A percentile compares a stretch with the other conserved stretches of the same genome.
phyloP scores from a whole-genome alignment of 23 red algal genomes.

The Cyanidium caldarium region DNA sequence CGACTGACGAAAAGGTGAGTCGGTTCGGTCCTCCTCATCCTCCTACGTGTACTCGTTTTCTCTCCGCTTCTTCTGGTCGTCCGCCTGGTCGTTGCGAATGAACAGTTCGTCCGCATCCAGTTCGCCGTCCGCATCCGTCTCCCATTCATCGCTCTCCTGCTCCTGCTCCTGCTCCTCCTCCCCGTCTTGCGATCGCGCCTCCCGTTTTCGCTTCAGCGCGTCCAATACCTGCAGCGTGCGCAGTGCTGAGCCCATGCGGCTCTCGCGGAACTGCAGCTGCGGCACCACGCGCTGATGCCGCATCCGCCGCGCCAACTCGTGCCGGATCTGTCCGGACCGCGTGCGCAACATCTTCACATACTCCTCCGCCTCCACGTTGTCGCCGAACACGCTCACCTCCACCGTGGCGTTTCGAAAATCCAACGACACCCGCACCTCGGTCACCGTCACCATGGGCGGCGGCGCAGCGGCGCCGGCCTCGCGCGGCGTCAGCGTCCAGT shows the following conservation, averaged over 20 bases:
- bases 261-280: slow-evolving; percentile 9
- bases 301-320: slow-evolving; percentile 1
- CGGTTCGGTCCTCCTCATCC: no score
- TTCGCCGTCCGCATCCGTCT: not conserved
- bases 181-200: not conserved
- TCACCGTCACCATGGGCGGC: not conserved
- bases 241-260: not conserved
- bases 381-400: not conserved
- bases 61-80: no score
- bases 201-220: not conserved
- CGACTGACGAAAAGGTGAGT: no score
- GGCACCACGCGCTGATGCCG: slow-evolving; percentile 9
- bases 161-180: not conserved
- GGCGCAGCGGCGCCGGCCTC: not conserved
- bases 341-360: not conserved
- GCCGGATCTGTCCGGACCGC: not conserved
- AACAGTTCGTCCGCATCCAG: not conserved
- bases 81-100: not conserved
- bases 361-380: not conserved
- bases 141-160: not conserved
- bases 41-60: no score
- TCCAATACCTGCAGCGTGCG: slow-evolving; percentile 14
- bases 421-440: not conserved
- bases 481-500: not conserved
- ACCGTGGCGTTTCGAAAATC: slow-evolving; percentile 9